Percentiles rank a stretch among this genome's conserved stretches.
Evolutionary conservation across 2,329 filamentous ascomycete species (phyloP).

Genomic region (Paramyrothecium roridum): DNA sequence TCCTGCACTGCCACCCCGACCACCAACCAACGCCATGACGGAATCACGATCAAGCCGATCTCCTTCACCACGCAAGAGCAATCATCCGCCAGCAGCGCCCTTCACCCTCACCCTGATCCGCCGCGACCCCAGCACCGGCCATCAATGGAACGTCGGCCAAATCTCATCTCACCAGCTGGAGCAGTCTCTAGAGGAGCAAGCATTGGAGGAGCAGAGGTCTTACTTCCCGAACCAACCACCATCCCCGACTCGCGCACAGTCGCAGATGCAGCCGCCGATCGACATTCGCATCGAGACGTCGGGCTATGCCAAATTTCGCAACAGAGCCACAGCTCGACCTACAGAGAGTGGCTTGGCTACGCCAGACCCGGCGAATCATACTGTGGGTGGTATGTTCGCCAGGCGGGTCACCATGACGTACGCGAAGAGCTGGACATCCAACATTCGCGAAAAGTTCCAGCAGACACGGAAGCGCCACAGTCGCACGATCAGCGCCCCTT

Average conservation of each 20-base stretch:
- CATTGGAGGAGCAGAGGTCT: constrained; percentile 11
- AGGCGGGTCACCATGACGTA: constrained; percentile 59
- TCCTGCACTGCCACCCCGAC: constrained; percentile 4
- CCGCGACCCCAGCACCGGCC: constrained; percentile 65
- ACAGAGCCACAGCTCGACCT: constrained; percentile 37
- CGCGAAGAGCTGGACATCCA: constrained; percentile 44
- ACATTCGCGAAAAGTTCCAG: constrained; percentile 43
- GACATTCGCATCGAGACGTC: constrained; percentile 51
- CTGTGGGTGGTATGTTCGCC: constrained; percentile 35
- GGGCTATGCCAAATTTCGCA: constrained; percentile 56
- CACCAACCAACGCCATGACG: neutral
- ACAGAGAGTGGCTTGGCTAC: constrained; percentile 22
- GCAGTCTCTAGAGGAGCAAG: constrained; percentile 15
- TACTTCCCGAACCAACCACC: constrained; percentile 17
- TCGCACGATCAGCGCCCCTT: constrained; percentile 25
- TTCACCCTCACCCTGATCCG: constrained; percentile 66
- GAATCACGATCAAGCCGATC: constrained; percentile 12
- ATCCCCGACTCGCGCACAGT: constrained; percentile 9
- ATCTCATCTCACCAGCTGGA: constrained; percentile 55
- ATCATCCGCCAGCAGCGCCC: constrained; percentile 32
- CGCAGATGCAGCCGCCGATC: constrained; percentile 36
- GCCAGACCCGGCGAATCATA: constrained; percentile 5
- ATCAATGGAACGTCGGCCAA: constrained; percentile 73
- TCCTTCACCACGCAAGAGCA: constrained; percentile 33
- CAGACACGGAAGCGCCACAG: constrained; percentile 23